Conservation (phyloP, 2,329 filamentous ascomycete species). For the Colletotrichum lentis region DNA sequence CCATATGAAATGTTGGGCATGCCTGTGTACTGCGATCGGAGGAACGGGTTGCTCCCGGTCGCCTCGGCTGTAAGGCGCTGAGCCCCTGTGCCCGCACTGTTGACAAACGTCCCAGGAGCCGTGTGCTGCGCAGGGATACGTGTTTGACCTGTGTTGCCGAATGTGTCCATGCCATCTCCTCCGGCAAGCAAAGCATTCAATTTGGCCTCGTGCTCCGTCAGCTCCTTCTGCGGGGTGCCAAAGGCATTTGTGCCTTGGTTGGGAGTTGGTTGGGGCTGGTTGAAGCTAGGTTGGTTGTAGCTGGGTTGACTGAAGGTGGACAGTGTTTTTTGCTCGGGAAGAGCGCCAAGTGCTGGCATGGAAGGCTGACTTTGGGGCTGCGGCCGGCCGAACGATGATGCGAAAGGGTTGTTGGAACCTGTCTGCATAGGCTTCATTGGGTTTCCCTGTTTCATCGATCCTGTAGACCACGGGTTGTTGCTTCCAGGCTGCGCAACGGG, state of each 20-base stretch:
- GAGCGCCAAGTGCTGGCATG: conserved; percentile 75
- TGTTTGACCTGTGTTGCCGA: conserved; percentile 94
- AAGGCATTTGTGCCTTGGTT: conserved; percentile 26
- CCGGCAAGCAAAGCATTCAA: conserved; percentile 86
- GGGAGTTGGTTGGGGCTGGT: not conserved
- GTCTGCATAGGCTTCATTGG: conserved; percentile 83
- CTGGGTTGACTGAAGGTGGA: conserved; percentile 63
- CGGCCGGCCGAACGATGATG: conserved; percentile 72
- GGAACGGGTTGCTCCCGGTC: conserved; percentile 88
- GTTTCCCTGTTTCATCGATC: conserved; percentile 63
- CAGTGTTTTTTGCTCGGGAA: conserved; percentile 86
- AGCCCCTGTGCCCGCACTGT: conserved; percentile 86
- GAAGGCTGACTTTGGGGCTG: conserved; percentile 64
- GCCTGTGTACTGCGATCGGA: conserved; percentile 83
- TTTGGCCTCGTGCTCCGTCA: conserved; percentile 72
- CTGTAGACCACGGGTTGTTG: conserved; percentile 92
- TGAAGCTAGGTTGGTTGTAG: conserved; percentile 12
- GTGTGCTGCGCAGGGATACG: conserved; percentile 97
- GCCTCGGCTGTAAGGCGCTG: conserved; percentile 74
- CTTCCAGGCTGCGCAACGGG: conserved; percentile 76
- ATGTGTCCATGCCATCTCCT: conserved; percentile 95
- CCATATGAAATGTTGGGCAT: conserved; percentile 69
- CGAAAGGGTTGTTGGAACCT: conserved; percentile 98
- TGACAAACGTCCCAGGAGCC: conserved; percentile 94
- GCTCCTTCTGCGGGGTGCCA: conserved; percentile 58